These are phyloP conservation scores for Mycosphaerelloides madeirae DNA, from an alignment of 2,329 filamentous ascomycete species.

Conservation along the genomic window DNA sequence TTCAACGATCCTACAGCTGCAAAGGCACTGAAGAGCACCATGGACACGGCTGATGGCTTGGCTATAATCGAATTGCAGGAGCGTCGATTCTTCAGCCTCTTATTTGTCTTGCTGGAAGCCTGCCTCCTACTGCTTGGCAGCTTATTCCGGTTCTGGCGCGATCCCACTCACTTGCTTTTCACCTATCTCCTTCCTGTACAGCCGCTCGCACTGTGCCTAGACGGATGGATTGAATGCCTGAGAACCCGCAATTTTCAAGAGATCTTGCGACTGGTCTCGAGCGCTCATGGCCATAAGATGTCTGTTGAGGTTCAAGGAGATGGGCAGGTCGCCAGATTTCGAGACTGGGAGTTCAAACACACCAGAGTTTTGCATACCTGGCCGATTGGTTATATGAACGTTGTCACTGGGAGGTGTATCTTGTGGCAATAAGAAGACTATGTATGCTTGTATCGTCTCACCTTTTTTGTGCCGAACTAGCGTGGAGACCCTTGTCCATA, in stretches of 20 bases:
- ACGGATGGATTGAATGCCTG: constrained; percentile 63
- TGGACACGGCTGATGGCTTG: constrained; percentile 62
- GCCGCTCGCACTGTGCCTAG: constrained; percentile 63
- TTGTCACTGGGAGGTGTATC: constrained; percentile 35
- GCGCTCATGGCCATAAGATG: constrained; percentile 38
- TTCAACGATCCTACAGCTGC: constrained; percentile 61
- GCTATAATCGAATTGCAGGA: constrained; percentile 73
- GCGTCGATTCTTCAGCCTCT: constrained; percentile 37
- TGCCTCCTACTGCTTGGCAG: constrained; percentile 52
- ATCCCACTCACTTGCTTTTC: constrained; percentile 56
- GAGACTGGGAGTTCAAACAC: constrained; percentile 39
- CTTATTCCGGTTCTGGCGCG: constrained; percentile 50
- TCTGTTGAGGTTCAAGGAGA: constrained; percentile 3
- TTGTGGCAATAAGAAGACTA: neutral
- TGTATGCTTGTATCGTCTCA: too few species aligned
- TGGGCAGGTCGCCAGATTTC: neutral
- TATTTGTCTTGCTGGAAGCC: constrained; percentile 32
- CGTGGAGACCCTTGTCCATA: too few species aligned
- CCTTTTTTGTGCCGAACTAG: too few species aligned
- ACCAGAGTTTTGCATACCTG: constrained; percentile 43
- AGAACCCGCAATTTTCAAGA: constrained; percentile 64
- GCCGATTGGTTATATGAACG: constrained; percentile 46
- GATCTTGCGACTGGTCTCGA: constrained; percentile 54
- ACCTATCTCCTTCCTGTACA: constrained; percentile 63
- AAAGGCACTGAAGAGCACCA: constrained; percentile 59